Base-by-base conservation (phyloP, 495 filamentous ascomycete species). In the Xylaria intraflava region DNA sequence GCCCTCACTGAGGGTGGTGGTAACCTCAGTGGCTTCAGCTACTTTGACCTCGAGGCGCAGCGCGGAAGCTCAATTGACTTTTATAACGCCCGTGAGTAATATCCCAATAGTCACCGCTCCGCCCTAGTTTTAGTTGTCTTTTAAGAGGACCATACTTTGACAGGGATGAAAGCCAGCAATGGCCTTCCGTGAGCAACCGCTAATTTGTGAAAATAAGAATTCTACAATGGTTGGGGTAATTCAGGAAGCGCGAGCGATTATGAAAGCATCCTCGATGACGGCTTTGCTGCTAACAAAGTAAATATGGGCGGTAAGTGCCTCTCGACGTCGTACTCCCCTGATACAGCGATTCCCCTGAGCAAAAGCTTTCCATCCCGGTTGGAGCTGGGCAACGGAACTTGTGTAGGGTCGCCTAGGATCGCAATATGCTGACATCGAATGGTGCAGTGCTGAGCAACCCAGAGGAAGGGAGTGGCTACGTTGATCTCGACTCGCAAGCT, bases 171-270 rank as follows among this genome's bases (percentile, higher is more conserved):
- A 26, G 16, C 19, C 11, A 2, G 19, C 20, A 31, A 26, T 8
- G 1, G 22, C 29, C 6, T 38, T 2, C 7, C 2, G 23, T 36
- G 41, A 41, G n/a, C 45, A 31, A 22, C 2, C 3, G 20, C 44
- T 55, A 24, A 55, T 23, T 14, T 36, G 3, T 46, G 17, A 10
- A 11, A 2, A 82, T 16, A 86, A 55, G 52, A 94, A 63, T 92
- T 93, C 66, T 95, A 95, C 69, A 88, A 84, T 66, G 87, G 87
- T 3, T 95, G 88, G 87, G 89, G 89, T 23, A 62, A 73, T 51
- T 70, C 67, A 11, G 53, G 61, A 22, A 78, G 75, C 33, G 75
- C 87, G 23, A 73, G 77, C 72, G 85, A 49, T 72, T 79, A 62
- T 76, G 82, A 75, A 85, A 83, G 66, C 78, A 82, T 70, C 66